Conservation (phyloP, 75 land plant species). For the Adiantum capillusveneris region DNA sequence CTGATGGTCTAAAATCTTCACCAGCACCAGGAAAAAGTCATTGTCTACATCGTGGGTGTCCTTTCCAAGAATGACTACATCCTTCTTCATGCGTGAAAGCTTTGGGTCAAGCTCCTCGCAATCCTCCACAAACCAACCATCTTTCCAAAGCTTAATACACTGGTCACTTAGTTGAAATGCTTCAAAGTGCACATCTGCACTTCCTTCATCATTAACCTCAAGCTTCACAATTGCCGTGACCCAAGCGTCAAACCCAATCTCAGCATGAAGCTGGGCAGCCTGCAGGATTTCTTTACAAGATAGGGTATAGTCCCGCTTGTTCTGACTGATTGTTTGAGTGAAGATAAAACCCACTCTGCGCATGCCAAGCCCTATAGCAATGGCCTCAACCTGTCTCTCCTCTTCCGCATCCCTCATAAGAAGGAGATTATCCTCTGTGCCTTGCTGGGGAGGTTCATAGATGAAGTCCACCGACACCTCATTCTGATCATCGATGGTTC, state of each 20-base stretch:
- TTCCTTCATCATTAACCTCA: conserved; percentile 85
- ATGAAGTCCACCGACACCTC: conserved; percentile 73
- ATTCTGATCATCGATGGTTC: conserved; percentile 40
- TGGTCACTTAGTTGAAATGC: conserved; percentile 97
- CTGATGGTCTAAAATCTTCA: conserved; percentile 94
- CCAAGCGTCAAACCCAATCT: conserved; percentile 66
- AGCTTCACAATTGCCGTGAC: conserved; percentile 89
- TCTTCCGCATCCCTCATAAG: conserved; percentile 75
- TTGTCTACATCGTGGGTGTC: conserved; percentile 87
- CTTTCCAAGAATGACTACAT: conserved; percentile 82
- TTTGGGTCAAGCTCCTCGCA: conserved; percentile 62
- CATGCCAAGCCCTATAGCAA: conserved; percentile 84
- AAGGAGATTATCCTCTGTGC: conserved; percentile 51
- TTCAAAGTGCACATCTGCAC: conserved; percentile 91
- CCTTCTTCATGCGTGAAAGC: conserved; percentile 82
- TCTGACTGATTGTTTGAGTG: conserved; percentile 73
- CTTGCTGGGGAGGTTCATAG: conserved; percentile 91
- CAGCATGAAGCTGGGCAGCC: conserved; percentile 80
- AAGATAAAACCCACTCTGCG: conserved; percentile 83
- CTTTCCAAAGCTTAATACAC: conserved; percentile 81
- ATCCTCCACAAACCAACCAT: conserved; percentile 68
- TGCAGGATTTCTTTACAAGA: conserved; percentile 67
- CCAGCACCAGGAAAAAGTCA: conserved; percentile 91
- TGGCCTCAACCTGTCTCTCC: conserved; percentile 72
- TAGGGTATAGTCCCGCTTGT: conserved; percentile 62